Evolutionary conservation across 768 basidiomycete genomes (phyloP).

Genomic region (Amanita exitialis): DNA sequence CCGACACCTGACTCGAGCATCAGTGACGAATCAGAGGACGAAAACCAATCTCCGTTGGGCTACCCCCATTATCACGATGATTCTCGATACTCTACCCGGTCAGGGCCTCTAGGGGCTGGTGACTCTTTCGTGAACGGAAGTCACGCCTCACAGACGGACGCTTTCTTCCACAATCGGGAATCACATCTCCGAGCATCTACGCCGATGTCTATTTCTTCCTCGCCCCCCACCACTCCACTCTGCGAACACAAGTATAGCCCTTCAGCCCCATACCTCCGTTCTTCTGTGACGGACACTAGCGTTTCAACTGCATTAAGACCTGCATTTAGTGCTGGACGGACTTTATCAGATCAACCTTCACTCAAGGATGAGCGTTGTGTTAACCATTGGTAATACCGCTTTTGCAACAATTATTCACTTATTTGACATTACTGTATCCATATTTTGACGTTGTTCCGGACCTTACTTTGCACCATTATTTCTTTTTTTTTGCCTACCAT

Average conservation of each 20-base stretch:
- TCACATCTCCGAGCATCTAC: slow-evolving; percentile 8
- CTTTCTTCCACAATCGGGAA: background rate
- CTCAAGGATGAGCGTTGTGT: background rate
- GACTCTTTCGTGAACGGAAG: background rate
- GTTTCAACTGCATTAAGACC: slow-evolving; percentile 28
- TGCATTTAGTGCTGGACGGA: slow-evolving; percentile 14
- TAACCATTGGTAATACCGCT: background rate
- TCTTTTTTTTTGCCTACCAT: background rate
- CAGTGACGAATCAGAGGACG: slow-evolving; percentile 6
- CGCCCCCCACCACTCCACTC: slow-evolving; percentile 6
- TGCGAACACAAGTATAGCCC: slow-evolving; percentile 17
- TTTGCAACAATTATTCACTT: background rate
- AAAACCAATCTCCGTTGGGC: background rate
- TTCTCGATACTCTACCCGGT: background rate
- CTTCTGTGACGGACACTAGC: slow-evolving; percentile 16
- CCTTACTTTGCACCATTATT: background rate
- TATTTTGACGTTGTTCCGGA: background rate
- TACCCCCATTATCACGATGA: background rate
- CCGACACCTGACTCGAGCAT: slow-evolving; percentile 3
- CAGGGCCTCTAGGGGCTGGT: background rate
- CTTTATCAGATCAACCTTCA: background rate
- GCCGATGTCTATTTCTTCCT: slow-evolving; percentile 3
- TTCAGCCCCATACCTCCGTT: slow-evolving; percentile 20
- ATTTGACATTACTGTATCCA: background rate
- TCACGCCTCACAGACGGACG: background rate